Evolutionary conservation across 2,329 filamentous ascomycete genomes (phyloP).

Genomic region (Aureobasidium sp.): DNA sequence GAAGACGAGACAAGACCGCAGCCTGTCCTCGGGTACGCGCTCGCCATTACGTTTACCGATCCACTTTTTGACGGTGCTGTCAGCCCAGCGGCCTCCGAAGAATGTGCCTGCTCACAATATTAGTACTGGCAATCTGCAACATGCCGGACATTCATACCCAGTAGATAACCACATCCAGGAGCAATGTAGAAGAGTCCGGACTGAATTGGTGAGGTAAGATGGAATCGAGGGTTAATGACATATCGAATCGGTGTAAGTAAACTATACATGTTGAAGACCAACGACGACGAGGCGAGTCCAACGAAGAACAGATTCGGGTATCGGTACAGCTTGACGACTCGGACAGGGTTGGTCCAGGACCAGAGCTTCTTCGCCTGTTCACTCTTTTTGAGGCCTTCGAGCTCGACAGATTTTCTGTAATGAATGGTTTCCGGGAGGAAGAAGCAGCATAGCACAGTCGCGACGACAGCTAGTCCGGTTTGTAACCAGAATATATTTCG

Average conservation of each 20-base stretch:
- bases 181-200: slow-evolving; percentile 67
- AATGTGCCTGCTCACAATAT: slow-evolving; percentile 46
- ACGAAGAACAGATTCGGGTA: slow-evolving; percentile 61
- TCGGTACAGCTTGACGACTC: slow-evolving; percentile 53
- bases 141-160: not conserved
- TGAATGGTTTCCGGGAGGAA: slow-evolving; percentile 67
- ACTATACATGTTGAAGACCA: slow-evolving; percentile 71
- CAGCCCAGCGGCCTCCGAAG: slow-evolving; percentile 63
- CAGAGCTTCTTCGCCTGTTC: slow-evolving; percentile 48
- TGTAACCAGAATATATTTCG: slow-evolving; percentile 71
- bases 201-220: slow-evolving; percentile 56
- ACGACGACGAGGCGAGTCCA: slow-evolving; percentile 49
- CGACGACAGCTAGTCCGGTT: slow-evolving; percentile 55
- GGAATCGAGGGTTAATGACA: slow-evolving; percentile 65
- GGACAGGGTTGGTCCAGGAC: slow-evolving; percentile 57
- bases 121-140: slow-evolving; percentile 18
- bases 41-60: slow-evolving; percentile 48
- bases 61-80: slow-evolving; percentile 56
- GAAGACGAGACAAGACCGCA: slow-evolving; percentile 50
- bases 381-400: slow-evolving; percentile 43
- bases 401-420: slow-evolving; percentile 51
- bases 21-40: slow-evolving; percentile 59
- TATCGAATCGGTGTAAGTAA: slow-evolving; percentile 61
- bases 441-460: slow-evolving; percentile 52
- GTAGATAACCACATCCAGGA: slow-evolving; percentile 59